phyloP scores from a whole-genome alignment of 1,139 yeast species.

The Hansenula lynferdii region DNA sequence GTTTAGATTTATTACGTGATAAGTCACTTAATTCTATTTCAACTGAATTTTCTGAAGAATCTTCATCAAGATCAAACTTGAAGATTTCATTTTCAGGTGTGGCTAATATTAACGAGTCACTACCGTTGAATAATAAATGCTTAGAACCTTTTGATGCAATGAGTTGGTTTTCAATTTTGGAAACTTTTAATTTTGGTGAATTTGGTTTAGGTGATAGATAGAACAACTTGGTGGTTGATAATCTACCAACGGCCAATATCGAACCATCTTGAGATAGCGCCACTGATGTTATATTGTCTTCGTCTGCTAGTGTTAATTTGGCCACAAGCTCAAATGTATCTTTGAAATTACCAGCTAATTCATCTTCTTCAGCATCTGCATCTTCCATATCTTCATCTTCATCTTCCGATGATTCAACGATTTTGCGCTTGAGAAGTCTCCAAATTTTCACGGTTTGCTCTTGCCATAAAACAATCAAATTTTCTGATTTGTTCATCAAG shows the following conservation, averaged over 20 bases:
- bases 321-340: constrained; percentile 48
- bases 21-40: constrained; percentile 33
- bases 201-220: constrained; percentile 36
- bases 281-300: constrained; percentile 74
- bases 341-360: constrained; percentile 23
- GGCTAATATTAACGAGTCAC: constrained; percentile 48
- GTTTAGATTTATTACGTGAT: constrained; percentile 26
- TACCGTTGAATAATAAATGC: constrained; percentile 37
- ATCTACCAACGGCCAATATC: constrained; percentile 66
- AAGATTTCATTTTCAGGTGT: constrained; percentile 67
- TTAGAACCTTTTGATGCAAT: constrained; percentile 49
- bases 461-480: constrained; percentile 70
- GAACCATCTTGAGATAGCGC: constrained; percentile 64
- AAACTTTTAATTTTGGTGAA: constrained; percentile 40
- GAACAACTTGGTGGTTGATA: constrained; percentile 66
- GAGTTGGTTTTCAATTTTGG: constrained; percentile 46
- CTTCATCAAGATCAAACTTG: constrained; percentile 40
- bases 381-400: constrained; percentile 22
- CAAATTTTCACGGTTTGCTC: constrained; percentile 82
- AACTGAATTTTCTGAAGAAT: constrained; percentile 29
- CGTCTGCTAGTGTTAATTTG: constrained; percentile 65
- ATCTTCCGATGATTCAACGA: constrained; percentile 12
- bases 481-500: constrained; percentile 40
- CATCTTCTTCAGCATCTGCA: constrained; percentile 22
- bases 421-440: constrained; percentile 40